Evolutionary conservation across 129 eudicot species (phyloP).

Genomic region (Cynara cardunculus): DNA sequence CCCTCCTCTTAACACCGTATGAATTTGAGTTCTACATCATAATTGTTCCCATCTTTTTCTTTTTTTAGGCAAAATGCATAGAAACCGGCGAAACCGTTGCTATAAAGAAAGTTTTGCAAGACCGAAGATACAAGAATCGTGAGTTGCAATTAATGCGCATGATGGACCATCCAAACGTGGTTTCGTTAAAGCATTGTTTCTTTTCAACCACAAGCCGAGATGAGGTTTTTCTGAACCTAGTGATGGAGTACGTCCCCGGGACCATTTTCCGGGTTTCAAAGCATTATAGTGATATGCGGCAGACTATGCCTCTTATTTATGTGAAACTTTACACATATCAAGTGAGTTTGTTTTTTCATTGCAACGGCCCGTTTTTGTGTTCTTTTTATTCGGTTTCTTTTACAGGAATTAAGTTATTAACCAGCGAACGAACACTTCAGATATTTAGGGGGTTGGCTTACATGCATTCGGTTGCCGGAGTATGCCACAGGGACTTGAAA

Average conservation of each 20-base stretch:
- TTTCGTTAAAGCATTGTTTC: slow-evolving; percentile 84
- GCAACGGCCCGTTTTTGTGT: neutral
- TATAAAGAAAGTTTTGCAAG: slow-evolving; percentile 88
- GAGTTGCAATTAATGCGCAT: slow-evolving; percentile 87
- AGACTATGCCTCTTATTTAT: slow-evolving; percentile 85
- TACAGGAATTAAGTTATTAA: slow-evolving; percentile 4
- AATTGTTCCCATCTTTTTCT: neutral
- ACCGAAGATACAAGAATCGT: slow-evolving; percentile 89
- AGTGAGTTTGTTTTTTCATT: slow-evolving; percentile 34
- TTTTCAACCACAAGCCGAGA: slow-evolving; percentile 77
- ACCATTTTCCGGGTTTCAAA: slow-evolving; percentile 67
- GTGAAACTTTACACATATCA: slow-evolving; percentile 91
- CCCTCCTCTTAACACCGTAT: neutral
- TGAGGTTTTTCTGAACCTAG: slow-evolving; percentile 82
- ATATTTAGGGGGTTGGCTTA: slow-evolving; percentile 94
- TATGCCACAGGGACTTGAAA: slow-evolving; percentile 96
- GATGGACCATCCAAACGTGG: slow-evolving; percentile 89
- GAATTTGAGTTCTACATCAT: neutral
- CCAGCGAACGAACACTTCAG: slow-evolving; percentile 28
- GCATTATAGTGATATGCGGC: slow-evolving; percentile 62
- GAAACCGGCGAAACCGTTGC: slow-evolving; percentile 95
- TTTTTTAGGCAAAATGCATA: slow-evolving; percentile 73
- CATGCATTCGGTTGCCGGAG: slow-evolving; percentile 83
- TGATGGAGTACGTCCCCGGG: slow-evolving; percentile 94
- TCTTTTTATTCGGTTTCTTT: neutral